phyloP scores from a whole-genome alignment of 371 early-diverging fungal species.

The Mortierella polycephala region DNA sequence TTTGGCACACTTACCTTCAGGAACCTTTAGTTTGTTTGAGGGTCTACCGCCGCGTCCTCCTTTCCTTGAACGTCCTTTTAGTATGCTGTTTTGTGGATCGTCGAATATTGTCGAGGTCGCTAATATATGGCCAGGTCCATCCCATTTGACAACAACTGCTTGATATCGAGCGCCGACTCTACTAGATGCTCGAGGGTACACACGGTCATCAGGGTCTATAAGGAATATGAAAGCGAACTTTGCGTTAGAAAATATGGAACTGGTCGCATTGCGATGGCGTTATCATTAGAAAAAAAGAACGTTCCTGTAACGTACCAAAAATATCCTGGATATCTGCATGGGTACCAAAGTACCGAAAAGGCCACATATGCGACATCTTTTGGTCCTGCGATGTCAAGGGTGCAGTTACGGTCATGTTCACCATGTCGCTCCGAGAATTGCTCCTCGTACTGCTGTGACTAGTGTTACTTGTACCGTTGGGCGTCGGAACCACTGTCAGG shows the following conservation, averaged over 20 bases:
- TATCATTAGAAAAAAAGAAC: too few relatives aligned
- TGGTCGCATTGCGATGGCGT: too few relatives aligned
- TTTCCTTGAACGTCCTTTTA: conserved; percentile 29
- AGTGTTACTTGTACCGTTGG: conserved; percentile 11
- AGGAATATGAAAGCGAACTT: background rate
- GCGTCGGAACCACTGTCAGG: conserved; percentile 17
- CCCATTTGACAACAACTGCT: conserved; percentile 75
- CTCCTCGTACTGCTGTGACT: conserved; percentile 3
- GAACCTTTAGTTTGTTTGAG: conserved; percentile 27
- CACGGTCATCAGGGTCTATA: conserved; percentile 76
- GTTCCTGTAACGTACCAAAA: conserved; percentile 57
- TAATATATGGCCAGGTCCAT: conserved; percentile 52
- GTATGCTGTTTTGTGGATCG: conserved; percentile 33
- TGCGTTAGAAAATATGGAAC: too few relatives aligned
- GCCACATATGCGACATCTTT: conserved; percentile 77
- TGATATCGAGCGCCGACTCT: conserved; percentile 85
- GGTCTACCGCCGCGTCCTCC: conserved; percentile 43
- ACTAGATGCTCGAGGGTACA: conserved; percentile 84
- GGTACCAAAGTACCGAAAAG: conserved; percentile 89
- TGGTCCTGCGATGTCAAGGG: conserved; percentile 30
- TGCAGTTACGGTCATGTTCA: conserved; percentile 8
- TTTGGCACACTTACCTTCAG: conserved; percentile 24
- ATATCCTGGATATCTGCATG: conserved; percentile 76
- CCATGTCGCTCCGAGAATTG: conserved; percentile 10
- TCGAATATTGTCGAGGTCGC: conserved; percentile 43